A percentile compares a stretch with the other conserved stretches of the same genome.
phyloP scores from a whole-genome alignment of 257 asterid genomes.

The Solanum chiquidenum region DNA sequence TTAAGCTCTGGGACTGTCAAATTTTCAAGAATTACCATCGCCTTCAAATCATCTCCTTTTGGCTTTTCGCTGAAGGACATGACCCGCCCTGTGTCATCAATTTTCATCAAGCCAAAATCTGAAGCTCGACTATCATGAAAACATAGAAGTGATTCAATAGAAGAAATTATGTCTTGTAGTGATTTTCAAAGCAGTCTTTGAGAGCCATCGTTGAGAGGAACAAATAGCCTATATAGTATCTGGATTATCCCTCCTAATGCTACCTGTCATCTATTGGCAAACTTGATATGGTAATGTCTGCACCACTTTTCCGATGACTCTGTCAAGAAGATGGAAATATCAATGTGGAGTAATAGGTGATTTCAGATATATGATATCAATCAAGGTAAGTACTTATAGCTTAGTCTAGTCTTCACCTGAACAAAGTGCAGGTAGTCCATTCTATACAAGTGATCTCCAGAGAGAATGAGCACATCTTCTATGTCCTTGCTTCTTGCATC shows the following conservation, averaged over 20 bases:
- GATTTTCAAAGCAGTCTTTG: not conserved
- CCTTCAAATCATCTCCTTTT: conserved; percentile 66
- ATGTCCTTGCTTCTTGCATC: conserved; percentile 92
- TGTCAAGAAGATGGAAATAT: conserved; percentile 20
- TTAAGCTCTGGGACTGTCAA: not conserved
- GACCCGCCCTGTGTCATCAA: conserved; percentile 70
- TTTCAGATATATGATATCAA: not conserved
- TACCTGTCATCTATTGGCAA: conserved; percentile 85
- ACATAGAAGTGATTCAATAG: conserved; percentile 7
- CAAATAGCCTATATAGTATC: not conserved
- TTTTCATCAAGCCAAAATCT: conserved; percentile 94
- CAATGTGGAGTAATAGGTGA: not conserved
- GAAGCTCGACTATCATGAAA: conserved; percentile 83
- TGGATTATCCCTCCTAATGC: not conserved
- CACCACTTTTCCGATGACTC: conserved; percentile 90
- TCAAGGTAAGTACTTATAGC: not conserved
- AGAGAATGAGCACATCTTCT: conserved; percentile 89
- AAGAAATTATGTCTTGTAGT: not conserved
- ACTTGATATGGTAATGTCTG: conserved; percentile 78
- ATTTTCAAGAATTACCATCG: conserved; percentile 51
- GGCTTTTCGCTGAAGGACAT: conserved; percentile 81
- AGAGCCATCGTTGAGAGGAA: not conserved
- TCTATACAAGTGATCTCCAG: conserved; percentile 96
- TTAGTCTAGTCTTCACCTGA: conserved; percentile 36
- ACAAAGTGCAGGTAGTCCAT: conserved; percentile 97